Evolutionary conservation across 345 rosid genomes (phyloP).

Genomic region (Eucalyptus victrix): DNA sequence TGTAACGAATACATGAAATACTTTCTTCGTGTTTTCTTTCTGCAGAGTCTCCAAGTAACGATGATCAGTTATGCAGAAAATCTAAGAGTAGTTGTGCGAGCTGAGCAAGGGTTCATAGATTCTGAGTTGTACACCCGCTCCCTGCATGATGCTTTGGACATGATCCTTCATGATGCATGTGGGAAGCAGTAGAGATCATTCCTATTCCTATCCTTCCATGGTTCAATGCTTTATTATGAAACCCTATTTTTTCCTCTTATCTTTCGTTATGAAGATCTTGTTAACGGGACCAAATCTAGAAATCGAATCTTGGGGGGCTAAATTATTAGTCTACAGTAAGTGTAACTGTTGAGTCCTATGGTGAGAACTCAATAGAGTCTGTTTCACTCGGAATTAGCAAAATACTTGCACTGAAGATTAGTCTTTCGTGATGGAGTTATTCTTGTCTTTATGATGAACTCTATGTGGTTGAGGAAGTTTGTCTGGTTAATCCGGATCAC

Average conservation of each 20-base stretch:
- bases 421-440: neutral
- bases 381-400: too few species aligned
- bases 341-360: too few species aligned
- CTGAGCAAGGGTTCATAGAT: constrained; percentile 26
- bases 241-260: neutral
- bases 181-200: neutral
- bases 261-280: neutral
- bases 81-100: constrained; percentile 5
- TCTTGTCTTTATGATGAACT: neutral
- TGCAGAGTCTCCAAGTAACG: constrained; percentile 11
- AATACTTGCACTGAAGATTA: neutral
- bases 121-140: neutral
- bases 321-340: too few species aligned
- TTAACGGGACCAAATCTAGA: neutral
- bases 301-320: neutral
- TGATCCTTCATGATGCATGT: neutral
- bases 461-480: neutral
- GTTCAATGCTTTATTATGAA: neutral
- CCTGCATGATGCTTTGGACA: neutral
- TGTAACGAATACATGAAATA: neutral
- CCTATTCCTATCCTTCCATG: neutral
- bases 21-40: too few species aligned
- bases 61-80: constrained; percentile 20
- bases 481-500: neutral
- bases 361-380: too few species aligned